A percentile compares a stretch with the other conserved stretches of the same genome.
phyloP scores from a whole-genome alignment of 2,329 filamentous ascomycete species.

The Pestalotiopsis sp. region DNA sequence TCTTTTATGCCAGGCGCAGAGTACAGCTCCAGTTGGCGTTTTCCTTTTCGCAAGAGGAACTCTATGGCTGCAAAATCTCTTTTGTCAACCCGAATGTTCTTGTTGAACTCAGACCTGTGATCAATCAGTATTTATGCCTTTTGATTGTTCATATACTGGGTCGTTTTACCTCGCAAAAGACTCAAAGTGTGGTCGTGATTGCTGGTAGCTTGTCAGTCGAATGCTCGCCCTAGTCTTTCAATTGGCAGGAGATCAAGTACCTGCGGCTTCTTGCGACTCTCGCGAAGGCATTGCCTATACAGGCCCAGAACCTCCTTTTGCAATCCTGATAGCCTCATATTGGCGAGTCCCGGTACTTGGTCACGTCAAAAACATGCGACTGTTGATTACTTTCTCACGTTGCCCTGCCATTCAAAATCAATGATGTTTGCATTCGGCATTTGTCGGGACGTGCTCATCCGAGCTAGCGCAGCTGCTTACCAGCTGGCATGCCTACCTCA shows the following conservation, averaged over 20 bases:
- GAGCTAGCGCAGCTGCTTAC: not conserved
- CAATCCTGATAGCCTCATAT: slow-evolving; percentile 75
- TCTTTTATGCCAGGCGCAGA: slow-evolving; percentile 80
- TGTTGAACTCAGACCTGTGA: slow-evolving; percentile 74
- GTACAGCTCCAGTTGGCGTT: slow-evolving; percentile 80
- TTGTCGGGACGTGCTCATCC: not conserved
- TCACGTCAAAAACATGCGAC: not conserved
- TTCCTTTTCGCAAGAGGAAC: slow-evolving; percentile 80
- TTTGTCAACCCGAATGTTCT: slow-evolving; percentile 70
- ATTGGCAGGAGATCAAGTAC: slow-evolving; percentile 45
- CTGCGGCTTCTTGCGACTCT: slow-evolving; percentile 76
- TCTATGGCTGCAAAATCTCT: slow-evolving; percentile 87
- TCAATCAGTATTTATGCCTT: not conserved
- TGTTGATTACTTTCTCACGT: not conserved
- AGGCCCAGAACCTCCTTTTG: slow-evolving; percentile 85
- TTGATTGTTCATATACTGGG: not conserved
- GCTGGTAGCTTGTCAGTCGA: slow-evolving; percentile 39
- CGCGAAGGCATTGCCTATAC: slow-evolving; percentile 84
- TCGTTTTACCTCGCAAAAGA: slow-evolving; percentile 61
- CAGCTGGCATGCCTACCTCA: not conserved
- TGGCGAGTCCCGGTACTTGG: not conserved
- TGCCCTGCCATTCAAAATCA: not conserved
- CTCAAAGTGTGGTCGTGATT: slow-evolving; percentile 62
- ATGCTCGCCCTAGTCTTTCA: slow-evolving; percentile 14
- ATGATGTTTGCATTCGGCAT: slow-evolving; percentile 9